Evolutionary conservation across 2,329 filamentous ascomycete genomes (phyloP).

Genomic region (Ophiostoma ips): DNA sequence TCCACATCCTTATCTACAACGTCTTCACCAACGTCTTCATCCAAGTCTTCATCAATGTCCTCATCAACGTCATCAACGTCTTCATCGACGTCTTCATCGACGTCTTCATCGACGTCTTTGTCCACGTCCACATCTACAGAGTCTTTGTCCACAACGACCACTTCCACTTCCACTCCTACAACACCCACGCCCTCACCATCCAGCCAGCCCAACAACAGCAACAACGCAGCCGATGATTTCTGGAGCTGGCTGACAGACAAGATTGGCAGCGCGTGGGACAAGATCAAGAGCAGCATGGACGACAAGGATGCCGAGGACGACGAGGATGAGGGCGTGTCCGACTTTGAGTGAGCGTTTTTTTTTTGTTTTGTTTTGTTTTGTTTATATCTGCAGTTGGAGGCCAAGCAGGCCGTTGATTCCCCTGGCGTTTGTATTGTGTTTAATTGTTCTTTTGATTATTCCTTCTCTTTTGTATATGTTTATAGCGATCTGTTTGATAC

Average conservation of each 20-base stretch:
- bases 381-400: neutral
- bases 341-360: neutral
- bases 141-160: too few relatives aligned
- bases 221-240: slow-evolving; percentile 22
- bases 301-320: neutral
- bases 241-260: slow-evolving; percentile 41
- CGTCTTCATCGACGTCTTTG: neutral
- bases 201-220: slow-evolving; percentile 19
- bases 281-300: slow-evolving; percentile 21
- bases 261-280: slow-evolving; percentile 31
- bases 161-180: too few relatives aligned
- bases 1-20: too few relatives aligned
- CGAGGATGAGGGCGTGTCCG: neutral
- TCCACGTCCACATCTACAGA: too few relatives aligned
- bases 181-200: slow-evolving; percentile 1
- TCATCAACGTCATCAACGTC: too few relatives aligned
- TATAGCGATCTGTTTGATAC: neutral
- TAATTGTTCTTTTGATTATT: neutral
- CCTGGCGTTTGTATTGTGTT: neutral
- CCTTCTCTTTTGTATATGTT: neutral
- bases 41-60: too few relatives aligned
- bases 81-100: neutral
- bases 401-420: neutral
- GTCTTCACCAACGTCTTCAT: slow-evolving; percentile 11
- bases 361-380: neutral